A percentile compares a stretch with the other conserved stretches of the same genome.
Evolutionary conservation across 768 basidiomycete species (phyloP).

Genomic region (Psilocybe cubensis): DNA sequence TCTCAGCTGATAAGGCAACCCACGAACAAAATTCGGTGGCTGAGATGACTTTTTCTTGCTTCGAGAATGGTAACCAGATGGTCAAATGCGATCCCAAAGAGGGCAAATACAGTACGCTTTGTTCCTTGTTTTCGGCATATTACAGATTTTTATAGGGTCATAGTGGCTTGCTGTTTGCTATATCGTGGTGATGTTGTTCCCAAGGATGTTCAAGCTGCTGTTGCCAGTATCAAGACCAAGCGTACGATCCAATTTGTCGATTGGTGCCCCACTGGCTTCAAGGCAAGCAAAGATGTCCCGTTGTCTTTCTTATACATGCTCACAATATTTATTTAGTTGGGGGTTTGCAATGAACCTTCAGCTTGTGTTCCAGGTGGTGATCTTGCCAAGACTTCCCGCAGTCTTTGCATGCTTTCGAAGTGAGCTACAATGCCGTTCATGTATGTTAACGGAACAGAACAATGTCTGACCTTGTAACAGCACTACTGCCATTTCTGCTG

Average conservation of each 20-base stretch:
- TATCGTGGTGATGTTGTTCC: constrained; percentile 97
- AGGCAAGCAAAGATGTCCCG: constrained; percentile 34
- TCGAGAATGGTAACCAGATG: constrained; percentile 97
- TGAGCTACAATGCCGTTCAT: constrained; percentile 3
- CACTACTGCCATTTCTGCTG: constrained; percentile 91
- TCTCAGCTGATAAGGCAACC: constrained; percentile 92
- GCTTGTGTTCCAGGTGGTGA: constrained; percentile 93
- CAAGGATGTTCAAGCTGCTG: constrained; percentile 92
- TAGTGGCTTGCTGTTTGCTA: constrained; percentile 88
- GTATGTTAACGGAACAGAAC: too few species aligned
- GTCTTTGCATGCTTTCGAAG: constrained; percentile 96
- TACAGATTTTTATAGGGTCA: constrained; percentile 2
- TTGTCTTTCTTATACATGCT: not conserved
- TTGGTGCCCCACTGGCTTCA: constrained; percentile 98
- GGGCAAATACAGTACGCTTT: constrained; percentile 91
- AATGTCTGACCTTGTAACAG: constrained; percentile 8
- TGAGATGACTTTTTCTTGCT: constrained; percentile 98
- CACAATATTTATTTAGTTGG: constrained; percentile 45
- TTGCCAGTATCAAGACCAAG: constrained; percentile 95
- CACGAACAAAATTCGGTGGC: constrained; percentile 97
- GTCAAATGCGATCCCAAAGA: constrained; percentile 93
- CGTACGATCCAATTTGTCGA: constrained; percentile 97
- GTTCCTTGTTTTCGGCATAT: not conserved
- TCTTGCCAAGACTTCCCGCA: constrained; percentile 90
- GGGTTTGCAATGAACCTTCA: constrained; percentile 94